Evolutionary conservation across 371 early-diverging fungal species (phyloP).

Genomic region (Apophysomyces trapeziformis): DNA sequence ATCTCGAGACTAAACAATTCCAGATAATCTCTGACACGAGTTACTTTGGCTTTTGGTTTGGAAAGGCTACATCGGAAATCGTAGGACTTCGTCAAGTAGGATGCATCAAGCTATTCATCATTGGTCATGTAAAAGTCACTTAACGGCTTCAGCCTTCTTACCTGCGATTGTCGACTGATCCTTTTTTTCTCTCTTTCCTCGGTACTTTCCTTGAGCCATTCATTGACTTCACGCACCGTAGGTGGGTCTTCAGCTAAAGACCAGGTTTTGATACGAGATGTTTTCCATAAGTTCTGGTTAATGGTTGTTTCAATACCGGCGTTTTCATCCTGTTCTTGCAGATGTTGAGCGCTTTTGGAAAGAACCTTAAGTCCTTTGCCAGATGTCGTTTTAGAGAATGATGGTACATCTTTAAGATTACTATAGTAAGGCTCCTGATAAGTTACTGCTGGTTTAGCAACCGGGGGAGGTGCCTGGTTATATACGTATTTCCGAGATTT

Average conservation of each 20-base stretch:
- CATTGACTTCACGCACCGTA: constrained; percentile 19
- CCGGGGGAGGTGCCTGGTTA: constrained; percentile 25
- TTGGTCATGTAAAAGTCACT: background rate
- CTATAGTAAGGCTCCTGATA: constrained; percentile 71
- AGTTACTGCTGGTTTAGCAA: constrained; percentile 20
- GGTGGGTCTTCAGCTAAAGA: constrained; percentile 39
- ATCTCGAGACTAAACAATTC: constrained; percentile 50
- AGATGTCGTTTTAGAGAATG: constrained; percentile 50
- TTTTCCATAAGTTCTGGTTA: constrained; percentile 6
- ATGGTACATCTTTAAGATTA: constrained; percentile 59
- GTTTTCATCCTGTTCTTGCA: constrained; percentile 20
- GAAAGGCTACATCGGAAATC: constrained; percentile 65
- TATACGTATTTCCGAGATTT: constrained; percentile 23
- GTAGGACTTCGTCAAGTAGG: constrained; percentile 59
- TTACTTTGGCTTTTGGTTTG: constrained; percentile 32
- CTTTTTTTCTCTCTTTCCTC: constrained; percentile 13
- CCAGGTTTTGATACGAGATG: constrained; percentile 34
- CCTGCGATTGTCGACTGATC: constrained; percentile 15
- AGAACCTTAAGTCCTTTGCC: constrained; percentile 57
- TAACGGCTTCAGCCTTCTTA: background rate
- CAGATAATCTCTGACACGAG: constrained; percentile 29
- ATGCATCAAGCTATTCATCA: constrained; percentile 52
- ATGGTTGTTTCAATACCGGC: constrained; percentile 15
- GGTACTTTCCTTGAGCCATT: constrained; percentile 28
- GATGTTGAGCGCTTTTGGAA: constrained; percentile 25